phyloP scores from a whole-genome alignment of 495 filamentous ascomycete genomes.

The Xeromyces bisporus region DNA sequence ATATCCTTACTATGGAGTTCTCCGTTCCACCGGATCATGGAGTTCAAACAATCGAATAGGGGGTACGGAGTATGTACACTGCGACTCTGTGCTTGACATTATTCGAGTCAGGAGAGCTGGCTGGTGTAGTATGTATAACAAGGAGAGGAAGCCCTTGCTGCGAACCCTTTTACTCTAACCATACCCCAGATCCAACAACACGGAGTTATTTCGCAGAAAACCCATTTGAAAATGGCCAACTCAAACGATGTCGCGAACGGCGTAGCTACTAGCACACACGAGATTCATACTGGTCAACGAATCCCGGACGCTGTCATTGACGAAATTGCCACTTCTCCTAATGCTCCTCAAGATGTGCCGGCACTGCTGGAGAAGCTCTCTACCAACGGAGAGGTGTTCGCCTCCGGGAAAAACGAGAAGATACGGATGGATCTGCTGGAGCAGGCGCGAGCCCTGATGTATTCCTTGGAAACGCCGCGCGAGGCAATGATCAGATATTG shows the following conservation, averaged over 20 bases:
- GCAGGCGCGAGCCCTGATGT: constrained; percentile 13
- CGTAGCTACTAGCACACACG: background rate
- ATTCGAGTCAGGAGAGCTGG: no score
- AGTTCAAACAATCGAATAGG: no score
- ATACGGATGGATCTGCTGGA: constrained; percentile 14
- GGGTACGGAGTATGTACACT: no score
- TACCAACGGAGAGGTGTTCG: constrained; percentile 8
- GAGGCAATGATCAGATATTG: constrained; percentile 25
- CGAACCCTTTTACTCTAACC: no score
- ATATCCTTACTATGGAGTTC: no score
- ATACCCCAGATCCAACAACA: no score
- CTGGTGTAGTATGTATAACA: no score
- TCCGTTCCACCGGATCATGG: no score
- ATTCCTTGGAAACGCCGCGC: constrained; percentile 23
- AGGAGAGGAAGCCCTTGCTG: no score
- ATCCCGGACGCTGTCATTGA: constrained; percentile 5
- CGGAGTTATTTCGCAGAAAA: no score
- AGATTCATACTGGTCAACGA: no score
- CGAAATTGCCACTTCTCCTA: constrained; percentile 10
- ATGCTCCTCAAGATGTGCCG: constrained; percentile 12
- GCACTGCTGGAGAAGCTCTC: constrained; percentile 11
- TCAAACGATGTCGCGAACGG: constrained; percentile 1
- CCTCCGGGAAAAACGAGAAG: constrained; percentile 4
- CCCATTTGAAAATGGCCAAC: background rate
- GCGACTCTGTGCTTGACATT: no score